A percentile compares a stretch with the other conserved stretches of the same genome.
Conservation (phyloP, 1,139 yeast species). For the Schizosaccharomyces versatilis region DNA sequence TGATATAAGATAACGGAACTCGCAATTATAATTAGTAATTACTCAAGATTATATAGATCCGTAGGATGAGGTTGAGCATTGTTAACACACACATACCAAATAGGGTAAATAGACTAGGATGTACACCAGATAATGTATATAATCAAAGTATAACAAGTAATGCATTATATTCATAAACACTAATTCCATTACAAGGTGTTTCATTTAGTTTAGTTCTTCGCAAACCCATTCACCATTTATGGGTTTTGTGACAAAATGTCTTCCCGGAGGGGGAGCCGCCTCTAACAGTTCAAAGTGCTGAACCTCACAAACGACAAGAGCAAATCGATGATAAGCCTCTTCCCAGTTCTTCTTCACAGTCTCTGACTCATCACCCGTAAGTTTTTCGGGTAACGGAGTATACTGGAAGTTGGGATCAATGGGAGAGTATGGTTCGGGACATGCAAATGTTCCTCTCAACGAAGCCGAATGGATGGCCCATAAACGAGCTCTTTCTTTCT, state of each 20-base stretch:
- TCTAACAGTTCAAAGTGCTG: not conserved
- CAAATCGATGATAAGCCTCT: not conserved
- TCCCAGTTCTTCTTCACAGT: not conserved
- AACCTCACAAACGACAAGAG: not conserved
- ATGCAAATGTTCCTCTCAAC: not conserved
- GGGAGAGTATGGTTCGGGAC: not conserved
- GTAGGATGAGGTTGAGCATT: no score
- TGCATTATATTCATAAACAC: no score
- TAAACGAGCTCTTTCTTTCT: not conserved
- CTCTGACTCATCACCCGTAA: not conserved
- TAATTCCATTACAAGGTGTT: no score
- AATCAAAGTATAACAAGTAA: no score
- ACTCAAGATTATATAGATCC: no score
- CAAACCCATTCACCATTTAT: no score
- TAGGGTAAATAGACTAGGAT: no score
- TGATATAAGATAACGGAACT: no score
- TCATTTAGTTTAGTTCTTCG: no score
- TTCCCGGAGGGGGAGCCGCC: not conserved
- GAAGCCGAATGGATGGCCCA: not conserved
- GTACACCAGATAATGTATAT: no score
- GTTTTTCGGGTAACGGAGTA: not conserved
- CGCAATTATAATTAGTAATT: no score
- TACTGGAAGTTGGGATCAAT: not conserved
- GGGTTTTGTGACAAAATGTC: not conserved
- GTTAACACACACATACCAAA: no score